Percentiles rank a stretch among this genome's conserved stretches.
These are phyloP conservation scores for Cryptosporidium ryanae DNA, from an alignment of 169 alveolate genomes.

Conservation along the genomic window DNA sequence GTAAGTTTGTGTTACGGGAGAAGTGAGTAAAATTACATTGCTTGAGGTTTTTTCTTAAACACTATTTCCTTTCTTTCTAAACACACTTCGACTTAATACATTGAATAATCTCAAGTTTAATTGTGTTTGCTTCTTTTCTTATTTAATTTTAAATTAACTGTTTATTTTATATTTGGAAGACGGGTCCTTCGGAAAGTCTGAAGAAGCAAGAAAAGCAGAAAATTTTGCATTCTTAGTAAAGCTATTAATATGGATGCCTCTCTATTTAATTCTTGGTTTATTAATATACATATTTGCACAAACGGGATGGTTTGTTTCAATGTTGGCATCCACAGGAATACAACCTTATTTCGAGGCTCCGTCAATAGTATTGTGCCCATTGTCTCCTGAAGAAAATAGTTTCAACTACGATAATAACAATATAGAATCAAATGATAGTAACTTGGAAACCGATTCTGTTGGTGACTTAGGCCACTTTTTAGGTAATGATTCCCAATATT, in stretches of 20 bases:
- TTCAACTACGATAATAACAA: neutral
- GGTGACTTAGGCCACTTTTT: neutral
- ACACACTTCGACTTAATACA: no score
- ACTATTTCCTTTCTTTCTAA: no score
- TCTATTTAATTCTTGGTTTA: constrained; percentile 24
- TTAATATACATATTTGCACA: constrained; percentile 56
- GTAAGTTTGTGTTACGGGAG: constrained; percentile 16
- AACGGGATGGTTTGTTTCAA: constrained; percentile 72
- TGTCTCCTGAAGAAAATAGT: constrained; percentile 1
- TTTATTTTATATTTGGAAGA: constrained; percentile 12
- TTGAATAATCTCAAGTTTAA: no score
- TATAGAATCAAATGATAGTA: neutral
- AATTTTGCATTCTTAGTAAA: constrained; percentile 50
- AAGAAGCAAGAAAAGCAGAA: constrained; percentile 60
- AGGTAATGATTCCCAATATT: neutral
- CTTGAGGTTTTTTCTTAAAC: no score
- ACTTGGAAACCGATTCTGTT: neutral
- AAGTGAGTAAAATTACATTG: neutral
- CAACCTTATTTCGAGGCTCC: constrained; percentile 75
- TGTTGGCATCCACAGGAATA: constrained; percentile 68
- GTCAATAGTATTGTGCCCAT: constrained; percentile 50
- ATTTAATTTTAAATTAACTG: neutral
- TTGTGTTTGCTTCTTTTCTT: no score
- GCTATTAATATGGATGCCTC: constrained; percentile 51
- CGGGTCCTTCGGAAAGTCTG: constrained; percentile 65